A percentile compares a stretch with the other conserved stretches of the same genome.
Evolutionary conservation across 257 asterid species (phyloP).

Genomic region (Solanum tarijense): DNA sequence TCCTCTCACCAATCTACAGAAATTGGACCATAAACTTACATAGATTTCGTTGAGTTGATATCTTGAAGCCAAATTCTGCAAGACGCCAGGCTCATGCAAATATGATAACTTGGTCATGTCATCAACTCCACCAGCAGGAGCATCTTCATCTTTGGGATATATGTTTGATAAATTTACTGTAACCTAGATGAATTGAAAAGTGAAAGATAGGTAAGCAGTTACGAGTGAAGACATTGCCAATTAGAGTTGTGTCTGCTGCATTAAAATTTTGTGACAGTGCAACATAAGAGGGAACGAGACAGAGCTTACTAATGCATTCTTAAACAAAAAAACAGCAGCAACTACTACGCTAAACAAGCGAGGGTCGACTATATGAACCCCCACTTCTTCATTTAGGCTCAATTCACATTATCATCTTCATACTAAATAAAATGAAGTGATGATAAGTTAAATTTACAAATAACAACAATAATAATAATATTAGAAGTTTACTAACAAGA

Average conservation of each 20-base stretch:
- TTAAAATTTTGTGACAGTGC: neutral
- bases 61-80: conserved; percentile 11
- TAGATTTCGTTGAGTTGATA: conserved; percentile 11
- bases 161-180: conserved; percentile 6
- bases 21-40: neutral
- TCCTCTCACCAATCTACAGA: neutral
- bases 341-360: neutral
- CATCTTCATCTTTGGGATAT: conserved; percentile 10
- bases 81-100: conserved; percentile 12
- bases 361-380: neutral
- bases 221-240: neutral
- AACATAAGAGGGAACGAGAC: neutral
- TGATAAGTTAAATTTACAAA: neutral
- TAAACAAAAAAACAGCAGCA: neutral
- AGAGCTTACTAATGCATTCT: neutral
- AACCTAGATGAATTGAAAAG: neutral
- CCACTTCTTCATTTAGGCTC: neutral
- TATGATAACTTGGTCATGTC: conserved; percentile 11
- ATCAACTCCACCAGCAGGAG: conserved; percentile 11
- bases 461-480: neutral
- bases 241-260: neutral
- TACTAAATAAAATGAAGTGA: neutral
- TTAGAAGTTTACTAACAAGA: neutral
- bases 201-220: neutral
- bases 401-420: neutral